These are phyloP conservation scores for Mycena olivaceomarginata DNA, from an alignment of 768 basidiomycete genomes.

Conservation along the genomic window DNA sequence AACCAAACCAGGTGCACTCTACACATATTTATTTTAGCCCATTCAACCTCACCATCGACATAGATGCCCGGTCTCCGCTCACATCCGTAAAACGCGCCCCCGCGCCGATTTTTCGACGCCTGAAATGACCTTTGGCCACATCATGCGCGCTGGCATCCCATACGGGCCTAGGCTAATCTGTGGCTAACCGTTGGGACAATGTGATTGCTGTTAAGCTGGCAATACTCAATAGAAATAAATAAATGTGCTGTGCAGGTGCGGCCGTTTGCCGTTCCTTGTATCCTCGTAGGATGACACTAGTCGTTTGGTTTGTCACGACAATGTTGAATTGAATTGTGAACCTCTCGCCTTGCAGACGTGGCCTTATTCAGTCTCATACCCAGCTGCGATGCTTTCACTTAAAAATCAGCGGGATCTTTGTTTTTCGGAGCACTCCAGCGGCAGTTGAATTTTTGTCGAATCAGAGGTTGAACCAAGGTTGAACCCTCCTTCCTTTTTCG, in stretches of 20 bases:
- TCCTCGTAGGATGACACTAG: too few species aligned
- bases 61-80: slow-evolving; percentile 25
- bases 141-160: slow-evolving; percentile 59
- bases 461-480: too few species aligned
- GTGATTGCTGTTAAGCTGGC: neutral
- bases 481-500: too few species aligned
- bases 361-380: too few species aligned
- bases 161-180: slow-evolving; percentile 50
- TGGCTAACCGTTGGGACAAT: neutral
- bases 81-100: slow-evolving; percentile 46
- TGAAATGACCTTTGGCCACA: slow-evolving; percentile 43
- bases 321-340: too few species aligned
- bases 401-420: too few species aligned
- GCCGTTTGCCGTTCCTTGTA: too few species aligned
- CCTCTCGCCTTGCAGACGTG: too few species aligned
- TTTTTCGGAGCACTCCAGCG: too few species aligned
- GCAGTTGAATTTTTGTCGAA: too few species aligned
- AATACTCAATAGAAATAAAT: neutral
- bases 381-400: too few species aligned
- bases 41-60: neutral
- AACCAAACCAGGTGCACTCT: slow-evolving; percentile 22
- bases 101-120: slow-evolving; percentile 46
- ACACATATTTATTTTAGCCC: neutral
- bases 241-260: neutral
- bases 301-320: too few species aligned